Evolutionary conservation across 306 rosid genomes (phyloP), one percentile per base, ranked within the genome.

Genomic region (Hippophae tibetana): DNA sequence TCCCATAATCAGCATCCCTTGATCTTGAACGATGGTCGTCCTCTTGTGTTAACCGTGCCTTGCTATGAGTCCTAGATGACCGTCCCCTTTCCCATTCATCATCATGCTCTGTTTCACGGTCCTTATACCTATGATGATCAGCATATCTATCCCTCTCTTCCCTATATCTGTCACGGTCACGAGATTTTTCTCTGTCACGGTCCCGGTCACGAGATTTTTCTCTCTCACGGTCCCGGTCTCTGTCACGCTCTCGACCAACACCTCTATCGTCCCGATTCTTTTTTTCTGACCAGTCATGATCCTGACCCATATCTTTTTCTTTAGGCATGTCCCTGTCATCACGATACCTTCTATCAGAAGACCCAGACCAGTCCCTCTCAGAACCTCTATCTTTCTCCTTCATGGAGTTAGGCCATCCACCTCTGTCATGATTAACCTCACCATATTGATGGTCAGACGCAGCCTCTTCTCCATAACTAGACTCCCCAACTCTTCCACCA

Each of bases 281-380:
- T 58, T 69, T 76, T 38, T 68, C 74, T 12, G 74, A 45, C 64
- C 71, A 65, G 61, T 78, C 76, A 62, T 56, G 59, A 46, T 78
- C 79, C 48, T 73, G 70, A 49, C 77, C 83, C 1, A 43, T 49
- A 46, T 92, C 95, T 64, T 86, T 92, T 62, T 92, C 99, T 74
- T 82, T 85, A 43, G 95, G 95, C 1, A 69, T 31, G 38, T 78
- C 82, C 54, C 75, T 79, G 41, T 61, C 80, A 56, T 74, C 84
- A 57, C 73, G 84, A 54, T 72, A 69, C 68, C 78, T 74, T 44
- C 84, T 71, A 60, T 78, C 83, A 62, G 79, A 70, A 38, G 57
- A 58, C 51, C 79, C 79, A 18, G 79, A 74, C 74, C 71, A 66
- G 40, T 74, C 83, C 54, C 74, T 73, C 60, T 73, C 83, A 43